phyloP scores from a whole-genome alignment of 2,329 filamentous ascomycete species.

The Calonectria ilicicola region DNA sequence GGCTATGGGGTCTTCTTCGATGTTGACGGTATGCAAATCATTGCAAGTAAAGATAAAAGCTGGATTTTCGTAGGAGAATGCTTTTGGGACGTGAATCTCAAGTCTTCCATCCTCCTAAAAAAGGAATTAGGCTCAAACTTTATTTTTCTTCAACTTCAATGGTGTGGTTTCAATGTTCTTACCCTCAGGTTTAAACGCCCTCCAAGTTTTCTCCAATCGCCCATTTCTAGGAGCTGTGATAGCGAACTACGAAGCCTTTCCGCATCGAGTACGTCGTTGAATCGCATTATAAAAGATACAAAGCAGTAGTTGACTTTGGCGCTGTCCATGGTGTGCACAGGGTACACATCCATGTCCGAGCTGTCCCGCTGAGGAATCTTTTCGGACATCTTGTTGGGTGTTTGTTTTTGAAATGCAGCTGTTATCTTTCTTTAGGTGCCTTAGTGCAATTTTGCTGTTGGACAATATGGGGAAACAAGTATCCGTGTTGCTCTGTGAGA shows the following conservation, averaged over 20 bases:
- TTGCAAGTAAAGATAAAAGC: not conserved
- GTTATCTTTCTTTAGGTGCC: too few relatives aligned
- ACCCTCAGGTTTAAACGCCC: conserved; percentile 50
- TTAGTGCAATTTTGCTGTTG: too few relatives aligned
- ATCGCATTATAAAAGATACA: conserved; percentile 49
- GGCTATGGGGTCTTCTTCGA: not conserved
- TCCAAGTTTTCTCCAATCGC: conserved; percentile 60
- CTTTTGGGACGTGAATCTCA: conserved; percentile 5
- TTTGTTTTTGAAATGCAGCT: not conserved
- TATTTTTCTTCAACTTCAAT: too few relatives aligned
- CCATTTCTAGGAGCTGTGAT: conserved; percentile 52
- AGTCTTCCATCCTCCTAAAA: not conserved
- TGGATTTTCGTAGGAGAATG: not conserved
- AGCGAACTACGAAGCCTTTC: conserved; percentile 52
- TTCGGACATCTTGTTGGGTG: not conserved
- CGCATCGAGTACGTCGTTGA: conserved; percentile 60
- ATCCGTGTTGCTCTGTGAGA: too few relatives aligned
- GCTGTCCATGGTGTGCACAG: conserved; percentile 10
- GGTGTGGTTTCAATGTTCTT: not conserved
- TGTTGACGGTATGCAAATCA: not conserved
- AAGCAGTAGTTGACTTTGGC: not conserved
- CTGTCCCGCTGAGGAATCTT: not conserved
- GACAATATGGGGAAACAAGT: too few relatives aligned
- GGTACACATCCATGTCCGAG: not conserved
- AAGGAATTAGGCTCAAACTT: too few relatives aligned